phyloP scores from a whole-genome alignment of 139 green algal species.

The Chlorella sp. region DNA sequence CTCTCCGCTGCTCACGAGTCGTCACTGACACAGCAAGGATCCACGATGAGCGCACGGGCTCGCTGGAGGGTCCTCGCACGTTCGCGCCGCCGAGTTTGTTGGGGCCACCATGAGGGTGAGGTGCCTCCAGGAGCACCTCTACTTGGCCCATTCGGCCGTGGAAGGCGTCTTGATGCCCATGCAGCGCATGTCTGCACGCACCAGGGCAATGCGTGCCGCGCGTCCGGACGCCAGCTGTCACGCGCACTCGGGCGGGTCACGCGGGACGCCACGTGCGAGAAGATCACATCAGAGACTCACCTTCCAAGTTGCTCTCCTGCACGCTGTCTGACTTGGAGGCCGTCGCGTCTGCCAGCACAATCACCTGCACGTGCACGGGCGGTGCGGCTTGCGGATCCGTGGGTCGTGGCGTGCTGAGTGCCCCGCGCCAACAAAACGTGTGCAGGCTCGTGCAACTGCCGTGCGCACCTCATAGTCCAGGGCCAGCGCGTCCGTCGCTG shows the following conservation, averaged over 20 bases:
- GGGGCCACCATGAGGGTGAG: too few species aligned
- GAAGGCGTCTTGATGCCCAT: constrained; percentile 31
- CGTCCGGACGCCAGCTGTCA: neutral
- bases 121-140: too few species aligned
- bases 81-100: too few species aligned
- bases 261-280: neutral
- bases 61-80: too few species aligned
- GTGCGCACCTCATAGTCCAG: constrained; percentile 52
- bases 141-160: neutral
- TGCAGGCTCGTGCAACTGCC: neutral
- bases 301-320: constrained; percentile 50
- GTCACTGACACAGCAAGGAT: too few species aligned
- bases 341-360: constrained; percentile 55
- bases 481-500: constrained; percentile 60
- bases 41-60: too few species aligned
- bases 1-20: too few species aligned
- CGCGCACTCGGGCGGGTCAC: neutral
- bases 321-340: constrained; percentile 43
- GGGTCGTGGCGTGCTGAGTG: neutral
- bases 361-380: constrained; percentile 12
- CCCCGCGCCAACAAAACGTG: too few species aligned
- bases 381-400: neutral
- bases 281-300: neutral
- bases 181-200: constrained; percentile 33
- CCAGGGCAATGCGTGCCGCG: neutral